Base-by-base conservation (phyloP, 225 moss, liverwort and hornwort species). In the Marchantia polymorpha region DNA sequence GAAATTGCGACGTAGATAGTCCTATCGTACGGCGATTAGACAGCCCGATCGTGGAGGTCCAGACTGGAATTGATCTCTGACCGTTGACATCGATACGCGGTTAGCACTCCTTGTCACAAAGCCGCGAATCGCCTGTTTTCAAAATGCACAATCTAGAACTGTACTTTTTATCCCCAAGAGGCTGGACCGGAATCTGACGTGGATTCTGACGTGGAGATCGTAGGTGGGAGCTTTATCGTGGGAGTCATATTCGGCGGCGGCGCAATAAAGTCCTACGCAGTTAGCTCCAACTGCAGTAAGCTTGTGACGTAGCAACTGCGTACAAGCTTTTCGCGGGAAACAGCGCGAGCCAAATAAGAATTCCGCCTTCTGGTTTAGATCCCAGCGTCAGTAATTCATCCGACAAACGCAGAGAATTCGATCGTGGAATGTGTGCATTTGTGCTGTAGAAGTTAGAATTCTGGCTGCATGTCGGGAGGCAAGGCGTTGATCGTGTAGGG, bases 261-360 rank as follows among this genome's bases (percentile, higher is more conserved):
- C 58, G 16, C 20, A 59, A 4, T 9, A 4, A 59, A 59, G 16
- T 59, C 58, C 58, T 59, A 59, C 58, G 58, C 58, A 14, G 58
- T 59, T 59, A n/a, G n/a, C 58, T 15, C 4, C 16, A 20, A 59
- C 58, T 59, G 58, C 15, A 16, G 58, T 59, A 59, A 15, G 58
- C 20, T 15, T 4, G 16, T 59, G 58, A 12, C 19, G 56, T 56
- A 56, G 13, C 8, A 47, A 70, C 48, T 70, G 48, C 47, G 47
- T 70, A 70, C 20, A 70, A 19, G 19, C 19, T 19, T 70, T 70
- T 20, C 69, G 69, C 69, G 69, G 69, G 69, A 70, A 70, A 22
- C 19, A 70, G 46, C 6, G 48, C n/a, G 47, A 47, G n/a, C 69
- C 48, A 48, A 48, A 8, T 47, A n/a, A n/a, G n/a, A n/a, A n/a